phyloP scores from a whole-genome alignment of 148 eudicot species.

The Persicaria maculosa region DNA sequence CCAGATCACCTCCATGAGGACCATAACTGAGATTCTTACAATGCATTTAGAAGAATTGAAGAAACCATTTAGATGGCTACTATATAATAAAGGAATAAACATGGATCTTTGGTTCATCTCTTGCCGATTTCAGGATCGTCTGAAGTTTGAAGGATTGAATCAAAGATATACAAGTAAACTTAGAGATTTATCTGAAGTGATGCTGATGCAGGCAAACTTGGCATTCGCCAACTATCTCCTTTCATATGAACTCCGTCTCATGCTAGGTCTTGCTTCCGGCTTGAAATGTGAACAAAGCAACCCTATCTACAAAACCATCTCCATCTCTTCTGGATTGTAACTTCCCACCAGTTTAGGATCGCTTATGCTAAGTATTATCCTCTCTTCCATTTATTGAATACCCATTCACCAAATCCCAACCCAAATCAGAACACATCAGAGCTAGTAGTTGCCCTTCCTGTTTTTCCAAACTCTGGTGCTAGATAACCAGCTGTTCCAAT shows the following conservation, averaged over 20 bases:
- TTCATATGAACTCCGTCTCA: constrained; percentile 14
- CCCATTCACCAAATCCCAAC: neutral
- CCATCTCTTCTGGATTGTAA: constrained; percentile 22
- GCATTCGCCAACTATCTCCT: neutral
- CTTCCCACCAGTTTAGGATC: constrained; percentile 23
- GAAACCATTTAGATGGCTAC: neutral
- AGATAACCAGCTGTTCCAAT: constrained; percentile 11
- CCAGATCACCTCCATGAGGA: too few relatives aligned
- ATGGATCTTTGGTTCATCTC: neutral
- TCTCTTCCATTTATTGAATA: constrained; percentile 21
- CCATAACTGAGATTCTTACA: too few relatives aligned
- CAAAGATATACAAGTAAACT: neutral
- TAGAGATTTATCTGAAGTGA: neutral
- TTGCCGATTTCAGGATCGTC: neutral
- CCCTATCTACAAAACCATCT: constrained; percentile 26
- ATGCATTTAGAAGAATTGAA: too few relatives aligned
- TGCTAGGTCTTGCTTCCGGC: constrained; percentile 27
- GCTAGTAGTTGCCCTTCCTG: constrained; percentile 10
- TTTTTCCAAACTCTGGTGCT: constrained; percentile 8
- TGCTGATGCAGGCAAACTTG: neutral
- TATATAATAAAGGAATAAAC: neutral
- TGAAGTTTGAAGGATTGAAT: neutral
- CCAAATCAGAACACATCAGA: constrained; percentile 9
- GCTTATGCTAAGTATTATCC: constrained; percentile 20
- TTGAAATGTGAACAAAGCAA: constrained; percentile 24